Conservation (phyloP, 306 rosid genomes). For the Casuarina glauca region DNA sequence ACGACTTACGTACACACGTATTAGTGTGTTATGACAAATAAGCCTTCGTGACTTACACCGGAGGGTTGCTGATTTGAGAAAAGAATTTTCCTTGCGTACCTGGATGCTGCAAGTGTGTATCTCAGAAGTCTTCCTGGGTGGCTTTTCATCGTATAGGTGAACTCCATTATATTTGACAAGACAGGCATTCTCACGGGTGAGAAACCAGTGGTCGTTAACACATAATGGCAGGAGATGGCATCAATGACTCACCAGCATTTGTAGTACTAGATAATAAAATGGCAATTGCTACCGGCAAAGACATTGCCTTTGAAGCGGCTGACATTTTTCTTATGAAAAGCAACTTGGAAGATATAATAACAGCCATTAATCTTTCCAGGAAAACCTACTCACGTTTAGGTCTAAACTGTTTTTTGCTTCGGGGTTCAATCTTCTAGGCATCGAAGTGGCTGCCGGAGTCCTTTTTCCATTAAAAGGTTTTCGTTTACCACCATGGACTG, state of each 20-base stretch:
- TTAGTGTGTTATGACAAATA: too few relatives aligned
- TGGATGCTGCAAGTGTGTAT: too few relatives aligned
- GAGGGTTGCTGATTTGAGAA: too few relatives aligned
- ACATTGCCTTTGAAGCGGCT: slow-evolving; percentile 85
- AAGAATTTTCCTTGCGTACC: too few relatives aligned
- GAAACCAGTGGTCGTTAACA: slow-evolving; percentile 68
- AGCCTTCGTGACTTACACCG: too few relatives aligned
- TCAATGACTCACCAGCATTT: slow-evolving; percentile 81
- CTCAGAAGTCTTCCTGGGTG: too few relatives aligned
- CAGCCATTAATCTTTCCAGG: slow-evolving; percentile 73
- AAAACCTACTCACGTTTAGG: slow-evolving; percentile 61
- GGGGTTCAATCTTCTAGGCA: slow-evolving; percentile 69
- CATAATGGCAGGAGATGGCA: slow-evolving; percentile 90
- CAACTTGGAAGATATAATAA: slow-evolving; percentile 69
- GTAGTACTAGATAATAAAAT: slow-evolving; percentile 86
- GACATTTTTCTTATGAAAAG: slow-evolving; percentile 43
- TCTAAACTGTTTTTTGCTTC: slow-evolving; percentile 70
- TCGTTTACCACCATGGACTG: slow-evolving; percentile 82
- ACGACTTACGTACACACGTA: too few relatives aligned
- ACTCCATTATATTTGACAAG: slow-evolving; percentile 85
- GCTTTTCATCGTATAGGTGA: slow-evolving; percentile 38
- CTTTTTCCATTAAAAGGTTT: slow-evolving; percentile 58
- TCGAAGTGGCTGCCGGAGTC: slow-evolving; percentile 69
- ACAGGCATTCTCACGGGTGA: slow-evolving; percentile 89
- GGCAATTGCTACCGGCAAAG: slow-evolving; percentile 87